These are phyloP conservation scores for Boeremia exigua DNA, from an alignment of 2,329 filamentous ascomycete species.

Conservation along the genomic window DNA sequence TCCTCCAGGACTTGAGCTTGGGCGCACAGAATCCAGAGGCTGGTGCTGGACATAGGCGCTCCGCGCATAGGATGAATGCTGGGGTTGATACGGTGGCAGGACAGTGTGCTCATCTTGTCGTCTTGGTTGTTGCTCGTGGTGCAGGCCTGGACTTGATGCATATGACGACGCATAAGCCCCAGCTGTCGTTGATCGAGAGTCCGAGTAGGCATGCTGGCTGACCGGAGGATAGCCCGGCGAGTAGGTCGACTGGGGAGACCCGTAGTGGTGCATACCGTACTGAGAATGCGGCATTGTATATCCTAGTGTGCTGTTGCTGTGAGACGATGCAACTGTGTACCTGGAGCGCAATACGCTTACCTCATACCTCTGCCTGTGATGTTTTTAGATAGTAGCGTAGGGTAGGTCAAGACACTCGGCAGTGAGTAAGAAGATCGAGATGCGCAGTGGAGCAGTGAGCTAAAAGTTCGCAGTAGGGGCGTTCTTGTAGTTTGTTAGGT, in stretches of 20 bases:
- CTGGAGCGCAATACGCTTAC: slow-evolving; percentile 25
- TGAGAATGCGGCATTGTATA: slow-evolving; percentile 51
- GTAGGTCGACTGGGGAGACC: slow-evolving; percentile 39
- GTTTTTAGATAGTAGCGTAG: slow-evolving; percentile 30
- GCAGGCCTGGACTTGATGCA: slow-evolving; percentile 33
- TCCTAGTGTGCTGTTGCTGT: slow-evolving; percentile 44
- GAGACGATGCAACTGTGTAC: slow-evolving; percentile 11
- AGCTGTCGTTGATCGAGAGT: slow-evolving; percentile 35
- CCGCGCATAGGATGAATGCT: slow-evolving; percentile 33
- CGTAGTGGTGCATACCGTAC: slow-evolving; percentile 47
- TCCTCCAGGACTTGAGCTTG: slow-evolving; percentile 34
- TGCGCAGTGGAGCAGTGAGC: neutral
- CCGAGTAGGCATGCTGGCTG: slow-evolving; percentile 38
- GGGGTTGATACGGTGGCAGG: slow-evolving; percentile 41
- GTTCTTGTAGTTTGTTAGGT: neutral
- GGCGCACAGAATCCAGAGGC: slow-evolving; percentile 36
- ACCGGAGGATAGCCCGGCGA: slow-evolving; percentile 41
- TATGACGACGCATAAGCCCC: slow-evolving; percentile 39
- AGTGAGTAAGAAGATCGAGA: slow-evolving; percentile 23
- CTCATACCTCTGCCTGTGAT: slow-evolving; percentile 47
- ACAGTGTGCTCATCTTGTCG: slow-evolving; percentile 37
- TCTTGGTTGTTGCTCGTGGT: slow-evolving; percentile 33
- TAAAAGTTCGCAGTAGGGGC: neutral
- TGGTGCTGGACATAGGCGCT: slow-evolving; percentile 46
- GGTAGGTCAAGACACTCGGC: slow-evolving; percentile 28